phyloP scores from a whole-genome alignment of 306 rosid species.

The Bauhinia variegata region DNA sequence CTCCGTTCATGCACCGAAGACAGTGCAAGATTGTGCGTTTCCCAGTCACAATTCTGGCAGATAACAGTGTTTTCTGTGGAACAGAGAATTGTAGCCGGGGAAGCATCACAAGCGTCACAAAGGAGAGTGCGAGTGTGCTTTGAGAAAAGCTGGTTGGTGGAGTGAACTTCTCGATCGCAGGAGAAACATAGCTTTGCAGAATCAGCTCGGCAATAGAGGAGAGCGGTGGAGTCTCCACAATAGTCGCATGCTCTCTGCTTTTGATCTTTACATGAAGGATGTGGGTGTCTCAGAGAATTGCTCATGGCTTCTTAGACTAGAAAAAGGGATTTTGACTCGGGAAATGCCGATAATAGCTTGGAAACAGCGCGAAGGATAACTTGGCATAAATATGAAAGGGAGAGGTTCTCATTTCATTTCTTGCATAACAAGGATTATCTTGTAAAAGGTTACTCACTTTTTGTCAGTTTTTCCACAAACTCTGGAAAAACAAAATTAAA shows the following conservation, averaged over 20 bases:
- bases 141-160: slow-evolving; percentile 77
- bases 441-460: not conserved
- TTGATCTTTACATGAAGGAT: not conserved
- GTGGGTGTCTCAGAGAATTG: slow-evolving; percentile 11
- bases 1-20: slow-evolving; percentile 61
- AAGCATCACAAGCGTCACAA: slow-evolving; percentile 66
- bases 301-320: slow-evolving; percentile 31
- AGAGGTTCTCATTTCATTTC: slow-evolving; percentile 49
- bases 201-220: slow-evolving; percentile 86
- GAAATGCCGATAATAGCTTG: slow-evolving; percentile 28
- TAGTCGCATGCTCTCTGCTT: slow-evolving; percentile 51
- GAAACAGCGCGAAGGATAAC: slow-evolving; percentile 32
- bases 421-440: slow-evolving; percentile 51
- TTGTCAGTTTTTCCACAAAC: not conserved
- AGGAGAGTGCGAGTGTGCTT: slow-evolving; percentile 79
- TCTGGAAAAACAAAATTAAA: too few species aligned
- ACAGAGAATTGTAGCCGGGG: slow-evolving; percentile 86
- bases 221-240: slow-evolving; percentile 59
- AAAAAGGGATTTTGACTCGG: not conserved
- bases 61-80: slow-evolving; percentile 69
- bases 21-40: slow-evolving; percentile 48
- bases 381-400: slow-evolving; percentile 12
- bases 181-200: slow-evolving; percentile 85
- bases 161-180: slow-evolving; percentile 84
- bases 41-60: slow-evolving; percentile 97